Base-by-base conservation (phyloP, 768 basidiomycete genomes). In the Pholiota microspora region DNA sequence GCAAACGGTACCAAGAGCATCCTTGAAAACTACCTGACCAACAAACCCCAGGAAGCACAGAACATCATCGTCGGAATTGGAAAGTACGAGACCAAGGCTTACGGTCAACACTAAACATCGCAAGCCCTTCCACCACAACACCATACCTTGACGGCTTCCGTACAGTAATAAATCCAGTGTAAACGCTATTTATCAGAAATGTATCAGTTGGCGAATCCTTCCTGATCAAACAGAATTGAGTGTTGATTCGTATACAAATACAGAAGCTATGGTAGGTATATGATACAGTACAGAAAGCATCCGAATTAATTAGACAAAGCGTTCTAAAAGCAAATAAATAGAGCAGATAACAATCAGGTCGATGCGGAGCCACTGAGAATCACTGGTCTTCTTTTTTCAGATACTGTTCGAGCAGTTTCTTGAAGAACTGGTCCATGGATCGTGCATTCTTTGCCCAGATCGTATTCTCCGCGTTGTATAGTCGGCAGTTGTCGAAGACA, bases 401-500 rank as follows among this genome's bases (percentile, higher is more conserved):
- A 46, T 62, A 45, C 28, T 71, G 69, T 4, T 70, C 58, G 7
- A 83, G 63, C 25, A 79, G 67, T 8, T 85, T 84, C 54, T 81
- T 82, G 66, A 95, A 73, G 59, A 82, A 85, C 67, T 83, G 88
- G 64, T 95, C 93, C 70, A 98, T 68, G 70, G 84, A 88, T 60
- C 80, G 86, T 7, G 94, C 95, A 60, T 92, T 89, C 72, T 86
- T 90, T 51, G 85, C 82, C 67, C 94, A 97, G 48, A 88, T 79
- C 3, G 85, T 82, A 21, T 75, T 76, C 61, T 93, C 89, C 1
- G 85, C 85, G 67, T 99, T 99, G 72, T 96, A 98, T 49, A 77
- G 69, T 53, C 85, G 77, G 71, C 95, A 97, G 65, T 99, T 99
- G 60, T 92, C 83, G 64, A 92, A 92, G 50, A 98, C 82, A 51